Base-by-base conservation (phyloP, 345 rosid species). In the Litchi chinensis region DNA sequence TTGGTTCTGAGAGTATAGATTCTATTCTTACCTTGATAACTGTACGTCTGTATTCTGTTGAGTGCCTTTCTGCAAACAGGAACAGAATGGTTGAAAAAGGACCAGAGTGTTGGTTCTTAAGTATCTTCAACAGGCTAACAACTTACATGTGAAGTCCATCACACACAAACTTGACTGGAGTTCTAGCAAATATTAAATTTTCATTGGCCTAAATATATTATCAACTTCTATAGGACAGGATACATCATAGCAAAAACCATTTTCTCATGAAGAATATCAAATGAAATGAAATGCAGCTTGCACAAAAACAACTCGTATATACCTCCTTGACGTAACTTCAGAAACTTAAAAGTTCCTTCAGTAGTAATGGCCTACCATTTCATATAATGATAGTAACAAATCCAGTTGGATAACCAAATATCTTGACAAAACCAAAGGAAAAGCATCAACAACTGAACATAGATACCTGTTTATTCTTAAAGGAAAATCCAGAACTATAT, bases 321-420 rank as follows among this genome's bases (percentile, higher is more conserved):
- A 26, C 28, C 0, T 0, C 28, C 28, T 26, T 26, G 28, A 26
- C 28, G 8, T 32, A 56, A 71, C n/a, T 70, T 68, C 52, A 70
- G 13, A 85, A 37, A 54, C 18, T 71, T 74, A 59, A 7, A 57
- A 26, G 28, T 26, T 26, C 28, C 28, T 26, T 26, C 28, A 26
- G 28, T 0, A 26, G 28, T 26, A 26, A 26, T 1, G 1, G 70
- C 91, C 80, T 86, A 95, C 99, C 98, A 80, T 91, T 90, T 73
- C 85, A 85, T 68, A 91, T 83, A 81, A 95, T 84, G 71, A 95
- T 98, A 85, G 99, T 98, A 73, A 98, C 99, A 77, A 94, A 91
- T 80, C 99, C 99, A 79, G 99, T 95, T 80, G 99, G 99, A 86
- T 95, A 95, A 76, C 99, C 99, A 87, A 95, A 94, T 81, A 95